Evolutionary conservation across 306 rosid genomes (phyloP).

Genomic region (Quillaja saponaria): DNA sequence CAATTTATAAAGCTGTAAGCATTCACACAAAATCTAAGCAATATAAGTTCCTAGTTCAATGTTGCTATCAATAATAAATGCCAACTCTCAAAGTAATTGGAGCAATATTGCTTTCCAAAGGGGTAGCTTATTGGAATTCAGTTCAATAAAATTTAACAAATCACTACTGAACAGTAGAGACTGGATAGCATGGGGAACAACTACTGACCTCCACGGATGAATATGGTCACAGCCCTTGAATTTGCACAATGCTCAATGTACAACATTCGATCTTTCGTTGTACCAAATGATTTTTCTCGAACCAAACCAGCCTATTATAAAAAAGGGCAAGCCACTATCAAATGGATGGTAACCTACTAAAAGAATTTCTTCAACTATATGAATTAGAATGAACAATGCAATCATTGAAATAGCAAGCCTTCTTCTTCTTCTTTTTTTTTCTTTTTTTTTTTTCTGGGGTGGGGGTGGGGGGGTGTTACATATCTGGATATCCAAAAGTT

Average conservation of each 20-base stretch:
- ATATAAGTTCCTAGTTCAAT: no score
- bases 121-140: not conserved
- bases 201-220: conserved; percentile 84
- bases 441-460: no score
- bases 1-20: no score
- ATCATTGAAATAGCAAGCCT: no score
- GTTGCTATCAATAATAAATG: no score
- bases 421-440: no score
- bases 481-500: not conserved
- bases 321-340: not conserved
- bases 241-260: conserved; percentile 98
- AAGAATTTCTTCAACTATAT: no score
- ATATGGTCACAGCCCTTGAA: conserved; percentile 89
- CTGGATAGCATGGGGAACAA: not conserved
- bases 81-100: no score
- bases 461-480: no score
- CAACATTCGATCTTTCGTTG: conserved; percentile 94
- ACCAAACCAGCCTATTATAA: conserved; percentile 80
- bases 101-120: not conserved
- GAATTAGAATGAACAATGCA: no score
- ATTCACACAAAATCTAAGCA: no score
- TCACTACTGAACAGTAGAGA: not conserved
- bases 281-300: conserved; percentile 91
- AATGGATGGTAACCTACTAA: no score
- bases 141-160: conserved; percentile 3